Conservation (phyloP, 2,329 filamentous ascomycete species). For the Cladobotryum protrusum region DNA sequence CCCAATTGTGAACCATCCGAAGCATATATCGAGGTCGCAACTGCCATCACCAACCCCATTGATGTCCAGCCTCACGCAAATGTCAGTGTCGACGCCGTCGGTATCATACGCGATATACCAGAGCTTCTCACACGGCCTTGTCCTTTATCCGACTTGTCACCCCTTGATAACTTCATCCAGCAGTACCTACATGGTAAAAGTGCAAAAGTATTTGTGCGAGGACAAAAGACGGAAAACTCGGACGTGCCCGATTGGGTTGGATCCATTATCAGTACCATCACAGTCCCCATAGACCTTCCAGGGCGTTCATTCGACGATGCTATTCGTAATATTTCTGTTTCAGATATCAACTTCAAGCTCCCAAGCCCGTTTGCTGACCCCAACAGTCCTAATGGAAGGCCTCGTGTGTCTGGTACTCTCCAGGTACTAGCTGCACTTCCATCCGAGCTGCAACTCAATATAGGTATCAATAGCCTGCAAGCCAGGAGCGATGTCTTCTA, state of each 20-base stretch:
- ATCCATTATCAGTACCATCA: conserved; percentile 73
- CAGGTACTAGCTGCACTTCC: conserved; percentile 73
- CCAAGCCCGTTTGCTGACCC: conserved; percentile 76
- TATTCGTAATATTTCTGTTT: conserved; percentile 81
- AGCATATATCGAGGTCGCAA: conserved; percentile 70
- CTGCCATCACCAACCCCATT: conserved; percentile 63
- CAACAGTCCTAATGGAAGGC: conserved; percentile 63
- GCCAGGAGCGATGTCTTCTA: conserved; percentile 80
- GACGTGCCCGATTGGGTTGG: conserved; percentile 77
- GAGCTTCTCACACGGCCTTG: conserved; percentile 66
- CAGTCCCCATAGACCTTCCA: conserved; percentile 76
- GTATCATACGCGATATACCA: conserved; percentile 67
- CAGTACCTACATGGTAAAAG: conserved; percentile 76
- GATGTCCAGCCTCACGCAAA: conserved; percentile 61
- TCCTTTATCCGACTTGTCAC: conserved; percentile 70
- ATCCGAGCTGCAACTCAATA: conserved; percentile 76
- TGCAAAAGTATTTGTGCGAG: conserved; percentile 76
- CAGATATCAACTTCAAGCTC: conserved; percentile 77
- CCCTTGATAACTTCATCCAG: conserved; percentile 73
- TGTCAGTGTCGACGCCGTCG: conserved; percentile 63
- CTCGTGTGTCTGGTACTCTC: conserved; percentile 77
- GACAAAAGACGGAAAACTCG: conserved; percentile 59
- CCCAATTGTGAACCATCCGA: conserved; percentile 70
- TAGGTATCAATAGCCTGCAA: conserved; percentile 70
- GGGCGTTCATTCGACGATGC: conserved; percentile 75